Evolutionary conservation across 2,329 filamentous ascomycete species (phyloP).

Genomic region (Paracamarosporium sp.): DNA sequence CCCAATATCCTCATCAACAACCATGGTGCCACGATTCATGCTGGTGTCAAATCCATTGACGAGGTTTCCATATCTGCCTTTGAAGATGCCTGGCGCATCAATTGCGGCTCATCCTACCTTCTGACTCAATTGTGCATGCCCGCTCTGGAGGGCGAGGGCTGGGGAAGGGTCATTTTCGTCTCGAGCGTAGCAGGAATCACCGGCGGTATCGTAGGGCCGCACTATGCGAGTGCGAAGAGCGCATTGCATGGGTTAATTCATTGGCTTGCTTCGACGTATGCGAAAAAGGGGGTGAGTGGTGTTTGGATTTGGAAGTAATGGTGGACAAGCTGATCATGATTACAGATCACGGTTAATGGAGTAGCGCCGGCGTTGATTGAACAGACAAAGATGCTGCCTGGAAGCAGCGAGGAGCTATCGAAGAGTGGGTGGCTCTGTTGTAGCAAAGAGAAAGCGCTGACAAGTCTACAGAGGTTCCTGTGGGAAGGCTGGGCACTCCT

Average conservation of each 20-base stretch:
- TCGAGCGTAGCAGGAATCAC: slow-evolving; percentile 49
- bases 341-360: slow-evolving; percentile 53
- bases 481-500: slow-evolving; percentile 53
- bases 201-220: slow-evolving; percentile 50
- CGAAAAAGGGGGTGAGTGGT: slow-evolving; percentile 44
- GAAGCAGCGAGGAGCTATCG: slow-evolving; percentile 41
- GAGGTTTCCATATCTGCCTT: slow-evolving; percentile 45
- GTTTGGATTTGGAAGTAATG: not conserved
- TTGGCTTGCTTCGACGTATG: slow-evolving; percentile 53
- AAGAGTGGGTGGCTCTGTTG: slow-evolving; percentile 27
- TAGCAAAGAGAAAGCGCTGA: not conserved
- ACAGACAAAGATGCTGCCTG: slow-evolving; percentile 54
- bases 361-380: slow-evolving; percentile 57
- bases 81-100: slow-evolving; percentile 47
- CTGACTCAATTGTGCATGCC: slow-evolving; percentile 49
- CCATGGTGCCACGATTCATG: slow-evolving; percentile 34
- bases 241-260: slow-evolving; percentile 56
- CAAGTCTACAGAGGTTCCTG: slow-evolving; percentile 45
- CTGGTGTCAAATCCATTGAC: slow-evolving; percentile 34
- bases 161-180: slow-evolving; percentile 48
- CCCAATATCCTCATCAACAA: slow-evolving; percentile 53
- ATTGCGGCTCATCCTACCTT: slow-evolving; percentile 45
- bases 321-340: not conserved
- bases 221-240: slow-evolving; percentile 51
- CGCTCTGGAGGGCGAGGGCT: slow-evolving; percentile 44